These are phyloP conservation scores for Capsicum chinense DNA, from an alignment of 257 asterid genomes.

Conservation along the genomic window DNA sequence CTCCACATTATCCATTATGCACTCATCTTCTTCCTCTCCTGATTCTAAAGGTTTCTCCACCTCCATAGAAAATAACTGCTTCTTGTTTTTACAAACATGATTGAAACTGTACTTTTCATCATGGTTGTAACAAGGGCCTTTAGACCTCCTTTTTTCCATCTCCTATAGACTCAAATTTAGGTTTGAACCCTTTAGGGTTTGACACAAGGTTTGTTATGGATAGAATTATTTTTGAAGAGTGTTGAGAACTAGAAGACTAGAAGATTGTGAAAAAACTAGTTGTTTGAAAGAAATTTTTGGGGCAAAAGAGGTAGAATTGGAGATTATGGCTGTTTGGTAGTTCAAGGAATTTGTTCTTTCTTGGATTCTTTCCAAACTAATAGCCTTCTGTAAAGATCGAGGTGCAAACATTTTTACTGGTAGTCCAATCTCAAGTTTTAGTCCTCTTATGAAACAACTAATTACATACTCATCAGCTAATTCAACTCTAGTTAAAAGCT, in stretches of 20 bases:
- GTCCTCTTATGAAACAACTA: neutral
- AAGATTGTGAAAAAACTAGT: neutral
- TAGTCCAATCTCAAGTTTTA: neutral
- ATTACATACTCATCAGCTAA: neutral
- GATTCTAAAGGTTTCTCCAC: no score
- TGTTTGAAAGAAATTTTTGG: neutral
- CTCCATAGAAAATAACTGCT: no score
- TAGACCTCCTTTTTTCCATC: no score
- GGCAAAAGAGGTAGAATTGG: neutral
- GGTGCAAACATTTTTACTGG: neutral
- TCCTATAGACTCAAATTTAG: neutral
- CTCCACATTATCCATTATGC: no score
- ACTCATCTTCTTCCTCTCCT: no score
- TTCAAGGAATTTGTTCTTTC: neutral
- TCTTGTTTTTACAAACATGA: no score
- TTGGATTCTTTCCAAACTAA: neutral
- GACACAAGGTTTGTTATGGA: neutral
- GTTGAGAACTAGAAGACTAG: no score
- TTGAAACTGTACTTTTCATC: no score
- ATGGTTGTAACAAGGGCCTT: no score
- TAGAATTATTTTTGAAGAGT: neutral
- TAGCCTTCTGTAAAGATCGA: neutral
- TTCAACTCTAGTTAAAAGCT: neutral
- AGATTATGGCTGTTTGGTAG: neutral
- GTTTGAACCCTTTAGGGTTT: neutral